Evolutionary conservation across 441 rosid species (phyloP).

Genomic region (Jatropha podagrica): DNA sequence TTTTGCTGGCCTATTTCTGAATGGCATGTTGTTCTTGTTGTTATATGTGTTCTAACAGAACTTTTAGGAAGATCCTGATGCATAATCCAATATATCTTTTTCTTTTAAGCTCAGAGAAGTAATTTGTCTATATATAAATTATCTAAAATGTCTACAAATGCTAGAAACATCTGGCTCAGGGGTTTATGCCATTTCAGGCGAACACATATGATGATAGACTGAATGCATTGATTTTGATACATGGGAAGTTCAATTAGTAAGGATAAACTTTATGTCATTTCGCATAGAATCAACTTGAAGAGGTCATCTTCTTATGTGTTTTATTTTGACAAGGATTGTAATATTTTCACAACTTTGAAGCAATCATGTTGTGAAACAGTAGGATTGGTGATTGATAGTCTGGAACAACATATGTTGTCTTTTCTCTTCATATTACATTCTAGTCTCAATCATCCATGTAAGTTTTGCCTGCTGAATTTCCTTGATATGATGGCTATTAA

Average conservation of each 20-base stretch:
- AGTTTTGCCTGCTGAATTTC: constrained; percentile 9
- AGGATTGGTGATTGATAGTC: neutral
- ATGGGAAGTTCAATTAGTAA: neutral
- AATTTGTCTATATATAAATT: neutral
- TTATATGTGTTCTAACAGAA: neutral
- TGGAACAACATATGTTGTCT: neutral
- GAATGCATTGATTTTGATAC: neutral
- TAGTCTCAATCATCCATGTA: neutral
- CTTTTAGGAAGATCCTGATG: neutral
- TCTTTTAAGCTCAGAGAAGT: neutral
- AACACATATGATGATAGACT: neutral
- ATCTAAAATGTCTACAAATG: neutral
- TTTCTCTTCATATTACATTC: neutral
- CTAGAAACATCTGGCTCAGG: too few species aligned
- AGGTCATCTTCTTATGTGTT: constrained; percentile 1
- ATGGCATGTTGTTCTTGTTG: neutral
- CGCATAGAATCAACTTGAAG: neutral
- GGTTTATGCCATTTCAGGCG: neutral
- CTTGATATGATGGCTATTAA: constrained; percentile 20
- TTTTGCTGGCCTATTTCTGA: neutral
- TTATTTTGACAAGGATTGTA: neutral
- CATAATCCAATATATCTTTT: neutral
- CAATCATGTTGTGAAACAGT: constrained; percentile 4
- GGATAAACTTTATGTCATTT: neutral
- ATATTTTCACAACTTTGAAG: neutral